Percentiles rank a stretch among this genome's conserved stretches.
Conservation (phyloP, 2,329 filamentous ascomycete genomes). For the Dactylellina cionopaga region DNA sequence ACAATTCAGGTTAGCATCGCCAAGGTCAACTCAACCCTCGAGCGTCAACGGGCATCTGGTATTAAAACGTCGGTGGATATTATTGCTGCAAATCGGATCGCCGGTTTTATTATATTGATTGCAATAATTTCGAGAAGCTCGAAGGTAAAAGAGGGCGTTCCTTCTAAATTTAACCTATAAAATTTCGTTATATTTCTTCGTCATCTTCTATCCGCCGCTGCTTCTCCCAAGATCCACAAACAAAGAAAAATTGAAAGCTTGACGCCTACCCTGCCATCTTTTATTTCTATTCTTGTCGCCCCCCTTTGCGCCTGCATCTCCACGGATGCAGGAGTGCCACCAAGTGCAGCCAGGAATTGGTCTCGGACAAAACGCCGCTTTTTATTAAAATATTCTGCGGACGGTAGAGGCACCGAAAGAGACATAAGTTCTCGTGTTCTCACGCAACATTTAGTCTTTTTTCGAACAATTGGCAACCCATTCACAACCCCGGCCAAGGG, state of each 20-base stretch:
- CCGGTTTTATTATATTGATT: no score
- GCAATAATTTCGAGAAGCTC: no score
- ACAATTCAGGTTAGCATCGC: conserved; percentile 3
- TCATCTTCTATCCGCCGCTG: conserved; percentile 2
- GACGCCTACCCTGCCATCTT: conserved; percentile 16
- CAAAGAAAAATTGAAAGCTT: conserved; percentile 35
- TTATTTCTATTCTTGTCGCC: conserved; percentile 43
- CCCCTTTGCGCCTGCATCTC: conserved; percentile 16
- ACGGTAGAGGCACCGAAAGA: conserved; percentile 8
- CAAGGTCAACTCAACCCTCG: conserved; percentile 21
- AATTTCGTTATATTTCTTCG: no score
- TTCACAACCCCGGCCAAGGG: conserved; percentile 37
- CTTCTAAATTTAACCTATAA: conserved; percentile 34
- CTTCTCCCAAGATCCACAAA: conserved; percentile 10
- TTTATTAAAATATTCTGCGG: neutral
- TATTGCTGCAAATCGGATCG: no score
- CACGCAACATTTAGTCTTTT: conserved; percentile 37
- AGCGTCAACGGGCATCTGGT: conserved; percentile 24
- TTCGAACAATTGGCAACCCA: conserved; percentile 21
- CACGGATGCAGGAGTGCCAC: neutral
- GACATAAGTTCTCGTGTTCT: conserved; percentile 13
- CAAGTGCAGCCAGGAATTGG: neutral
- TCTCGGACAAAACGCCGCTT: neutral
- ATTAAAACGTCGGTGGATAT: no score
- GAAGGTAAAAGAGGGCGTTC: no score